Evolutionary conservation across 805 yeast genomes (phyloP), one percentile per base, ranked within the genome.

Genomic region (Clavispora carvajalis): DNA sequence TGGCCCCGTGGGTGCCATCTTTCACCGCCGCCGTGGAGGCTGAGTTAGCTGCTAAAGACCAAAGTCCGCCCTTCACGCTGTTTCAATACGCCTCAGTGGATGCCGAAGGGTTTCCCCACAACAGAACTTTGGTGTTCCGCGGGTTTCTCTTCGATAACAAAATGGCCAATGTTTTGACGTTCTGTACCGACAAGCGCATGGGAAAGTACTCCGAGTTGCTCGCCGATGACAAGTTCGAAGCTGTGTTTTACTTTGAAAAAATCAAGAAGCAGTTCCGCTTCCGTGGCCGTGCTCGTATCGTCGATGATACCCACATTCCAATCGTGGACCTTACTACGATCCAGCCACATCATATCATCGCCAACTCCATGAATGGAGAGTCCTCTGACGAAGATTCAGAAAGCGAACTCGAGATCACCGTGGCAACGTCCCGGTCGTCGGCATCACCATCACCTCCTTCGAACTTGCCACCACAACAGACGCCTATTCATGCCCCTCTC

Each of bases 1-100:
- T 57, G 74, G 90, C 87, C 22, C 85, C 89, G 3, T 85, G 95
- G 95, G 81, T 79, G 52, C 86, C 91, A 8, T 55, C 74, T 9
- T 80, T 85, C 49, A 65, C 67, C 22, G 71, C 72, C 42, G 77
- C 85, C 10, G 54, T 79, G 17, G 68, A 71, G 17, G 63, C 73
- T 24, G 81, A 77, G 44, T 45, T 53, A 24, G 43, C 53, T 3
- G 55, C 57, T 26, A 51, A 41, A 24, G 54, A 54, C 21, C 44
- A 54, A 38, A 44, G 42, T 11, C 62, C 62, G 13, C 79, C 79
- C 2, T 82, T 84, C 46, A 68, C 76, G 13, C 60, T 81, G 5
- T 82, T 85, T 50, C 80, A 82, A 47, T 73, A 85, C 40, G 79
- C 87, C 36, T 85, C 90, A 5, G 76, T 84, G 25, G 85, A 77